Percentiles rank a stretch among this genome's conserved stretches.
These are phyloP conservation scores for Casuarina glauca DNA, from an alignment of 306 rosid species.

Conservation along the genomic window DNA sequence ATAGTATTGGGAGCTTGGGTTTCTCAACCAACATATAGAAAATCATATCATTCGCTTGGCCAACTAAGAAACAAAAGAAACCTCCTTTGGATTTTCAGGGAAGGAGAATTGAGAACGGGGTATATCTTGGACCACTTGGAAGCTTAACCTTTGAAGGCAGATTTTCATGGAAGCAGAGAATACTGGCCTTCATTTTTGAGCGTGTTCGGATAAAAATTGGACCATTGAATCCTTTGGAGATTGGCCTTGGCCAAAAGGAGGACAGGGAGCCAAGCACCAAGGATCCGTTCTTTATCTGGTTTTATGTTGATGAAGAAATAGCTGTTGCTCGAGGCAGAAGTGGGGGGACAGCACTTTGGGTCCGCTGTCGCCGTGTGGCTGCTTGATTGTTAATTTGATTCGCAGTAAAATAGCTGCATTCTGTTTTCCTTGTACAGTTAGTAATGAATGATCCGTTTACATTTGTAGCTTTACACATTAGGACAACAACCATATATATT, in stretches of 20 bases:
- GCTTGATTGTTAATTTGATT: conserved; percentile 20
- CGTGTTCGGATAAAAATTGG: conserved; percentile 69
- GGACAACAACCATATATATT: not conserved
- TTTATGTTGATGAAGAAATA: conserved; percentile 88
- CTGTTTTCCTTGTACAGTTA: not conserved
- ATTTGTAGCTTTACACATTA: not conserved
- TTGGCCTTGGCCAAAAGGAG: conserved; percentile 71
- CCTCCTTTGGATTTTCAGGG: conserved; percentile 53
- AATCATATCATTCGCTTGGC: conserved; percentile 19
- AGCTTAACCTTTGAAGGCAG: conserved; percentile 88
- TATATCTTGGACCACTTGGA: conserved; percentile 85
- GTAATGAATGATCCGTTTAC: not conserved
- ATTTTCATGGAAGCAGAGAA: conserved; percentile 75
- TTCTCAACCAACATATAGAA: not conserved
- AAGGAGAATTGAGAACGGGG: conserved; percentile 89
- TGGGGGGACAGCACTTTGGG: conserved; percentile 96
- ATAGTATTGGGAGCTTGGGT: not conserved
- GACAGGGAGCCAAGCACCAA: conserved; percentile 71
- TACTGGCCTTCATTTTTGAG: conserved; percentile 76
- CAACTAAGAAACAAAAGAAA: conserved; percentile 27
- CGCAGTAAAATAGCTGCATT: conserved; percentile 2
- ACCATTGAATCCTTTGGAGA: conserved; percentile 69
- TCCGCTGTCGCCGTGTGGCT: conserved; percentile 62
- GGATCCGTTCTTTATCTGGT: conserved; percentile 91
- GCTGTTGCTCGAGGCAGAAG: conserved; percentile 94